Percentiles rank a stretch among this genome's conserved stretches.
Evolutionary conservation across 1,284 basidiomycete genomes (phyloP).

Genomic region (Austroboletus novae-zelandiae): DNA sequence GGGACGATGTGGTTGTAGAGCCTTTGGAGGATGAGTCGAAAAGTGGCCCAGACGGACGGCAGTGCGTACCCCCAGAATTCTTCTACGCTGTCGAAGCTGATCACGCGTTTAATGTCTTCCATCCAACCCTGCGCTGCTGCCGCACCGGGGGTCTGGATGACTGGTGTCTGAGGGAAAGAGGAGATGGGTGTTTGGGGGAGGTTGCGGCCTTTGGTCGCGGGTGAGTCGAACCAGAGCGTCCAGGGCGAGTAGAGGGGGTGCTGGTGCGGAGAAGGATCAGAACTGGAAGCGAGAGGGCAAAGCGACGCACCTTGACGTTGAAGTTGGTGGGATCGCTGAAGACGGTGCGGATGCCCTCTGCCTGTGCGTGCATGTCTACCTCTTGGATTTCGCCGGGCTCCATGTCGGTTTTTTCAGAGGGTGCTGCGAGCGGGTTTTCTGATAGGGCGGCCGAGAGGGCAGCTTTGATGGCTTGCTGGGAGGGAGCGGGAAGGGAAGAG

Average conservation of each 20-base stretch:
- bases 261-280: constrained; percentile 39
- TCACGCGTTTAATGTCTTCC: constrained; percentile 95
- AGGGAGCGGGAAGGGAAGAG: constrained; percentile 49
- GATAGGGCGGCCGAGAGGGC: constrained; percentile 68
- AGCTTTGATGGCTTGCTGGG: constrained; percentile 70
- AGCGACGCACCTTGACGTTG: constrained; percentile 77
- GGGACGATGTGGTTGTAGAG: constrained; percentile 98
- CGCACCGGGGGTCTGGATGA: constrained; percentile 63
- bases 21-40: constrained; percentile 39
- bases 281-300: neutral
- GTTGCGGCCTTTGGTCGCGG: constrained; percentile 82
- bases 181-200: constrained; percentile 82
- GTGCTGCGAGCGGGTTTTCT: constrained; percentile 44
- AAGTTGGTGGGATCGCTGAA: constrained; percentile 88
- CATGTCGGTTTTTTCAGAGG: constrained; percentile 37
- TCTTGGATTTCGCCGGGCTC: constrained; percentile 80
- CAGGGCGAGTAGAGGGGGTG: constrained; percentile 92
- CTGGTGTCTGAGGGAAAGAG: constrained; percentile 73
- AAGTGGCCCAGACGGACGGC: constrained; percentile 1
- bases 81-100: constrained; percentile 91
- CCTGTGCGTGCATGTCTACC: constrained; percentile 76
- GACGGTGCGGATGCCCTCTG: constrained; percentile 83
- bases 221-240: constrained; percentile 98
- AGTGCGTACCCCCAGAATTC: constrained; percentile 91
- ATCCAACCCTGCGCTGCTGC: constrained; percentile 87